Percentiles rank a stretch among this genome's conserved stretches.
phyloP scores from a whole-genome alignment of 345 rosid genomes.

The Hibiscus tridactylites region DNA sequence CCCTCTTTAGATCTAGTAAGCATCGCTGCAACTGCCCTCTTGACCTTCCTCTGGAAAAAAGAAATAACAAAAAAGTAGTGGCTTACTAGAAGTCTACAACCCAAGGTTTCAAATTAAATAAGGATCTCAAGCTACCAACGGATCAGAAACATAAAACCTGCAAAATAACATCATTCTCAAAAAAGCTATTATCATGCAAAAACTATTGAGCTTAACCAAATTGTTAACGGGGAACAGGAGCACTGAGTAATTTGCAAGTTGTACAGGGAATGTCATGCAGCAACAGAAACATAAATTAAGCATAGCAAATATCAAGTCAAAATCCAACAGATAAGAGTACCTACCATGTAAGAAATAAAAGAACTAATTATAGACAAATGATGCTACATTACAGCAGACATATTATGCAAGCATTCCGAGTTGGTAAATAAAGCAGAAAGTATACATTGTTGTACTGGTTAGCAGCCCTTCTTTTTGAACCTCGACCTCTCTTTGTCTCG shows the following conservation, averaged over 20 bases:
- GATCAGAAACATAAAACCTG: background rate
- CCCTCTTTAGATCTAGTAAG: slow-evolving; percentile 65
- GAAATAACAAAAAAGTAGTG: background rate
- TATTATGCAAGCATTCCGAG: background rate
- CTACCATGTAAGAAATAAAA: background rate
- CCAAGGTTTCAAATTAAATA: background rate
- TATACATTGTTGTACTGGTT: slow-evolving; percentile 50
- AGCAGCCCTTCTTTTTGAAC: slow-evolving; percentile 73
- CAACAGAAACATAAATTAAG: background rate
- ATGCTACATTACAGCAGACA: background rate
- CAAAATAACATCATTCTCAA: background rate
- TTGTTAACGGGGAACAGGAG: background rate
- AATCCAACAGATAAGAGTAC: background rate
- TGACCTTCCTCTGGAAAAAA: slow-evolving; percentile 57
- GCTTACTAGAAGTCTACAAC: background rate
- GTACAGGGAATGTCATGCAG: background rate
- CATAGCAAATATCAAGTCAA: background rate
- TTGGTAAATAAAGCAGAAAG: slow-evolving; percentile 1
- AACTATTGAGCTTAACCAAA: background rate
- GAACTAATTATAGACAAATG: background rate
- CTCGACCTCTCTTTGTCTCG: slow-evolving; percentile 47
- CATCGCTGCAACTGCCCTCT: slow-evolving; percentile 92
- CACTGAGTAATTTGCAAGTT: background rate
- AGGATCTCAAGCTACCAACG: background rate
- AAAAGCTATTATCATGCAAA: background rate